These are phyloP conservation scores for Raphanus raphanistrum DNA, from an alignment of 345 rosid genomes.

Conservation along the genomic window DNA sequence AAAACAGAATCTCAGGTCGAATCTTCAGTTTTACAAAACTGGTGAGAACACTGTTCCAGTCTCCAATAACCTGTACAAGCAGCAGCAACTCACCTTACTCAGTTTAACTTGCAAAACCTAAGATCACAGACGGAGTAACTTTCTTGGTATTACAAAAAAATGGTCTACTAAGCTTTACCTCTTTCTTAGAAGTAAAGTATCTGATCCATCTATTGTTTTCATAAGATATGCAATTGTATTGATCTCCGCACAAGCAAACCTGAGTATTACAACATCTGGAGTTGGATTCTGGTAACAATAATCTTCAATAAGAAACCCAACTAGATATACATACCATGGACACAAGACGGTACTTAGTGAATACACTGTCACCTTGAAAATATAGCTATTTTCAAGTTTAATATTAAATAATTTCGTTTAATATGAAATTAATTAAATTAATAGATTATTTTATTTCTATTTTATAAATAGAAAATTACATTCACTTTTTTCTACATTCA, in stretches of 20 bases:
- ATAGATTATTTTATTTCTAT: no score
- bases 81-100: neutral
- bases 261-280: neutral
- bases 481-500: neutral
- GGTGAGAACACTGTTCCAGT: conserved; percentile 6
- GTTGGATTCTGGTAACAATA: neutral
- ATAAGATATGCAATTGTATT: conserved; percentile 10
- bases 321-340: conserved; percentile 20
- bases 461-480: no score
- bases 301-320: neutral
- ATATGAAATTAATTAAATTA: no score
- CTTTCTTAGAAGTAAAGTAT: neutral
- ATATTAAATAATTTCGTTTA: no score
- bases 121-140: neutral
- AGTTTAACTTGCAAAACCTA: neutral
- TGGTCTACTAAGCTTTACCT: neutral
- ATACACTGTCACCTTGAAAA: neutral
- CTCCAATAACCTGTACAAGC: conserved; percentile 20
- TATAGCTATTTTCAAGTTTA: no score
- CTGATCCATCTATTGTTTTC: conserved; percentile 5
- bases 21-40: neutral
- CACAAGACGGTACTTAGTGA: conserved; percentile 28
- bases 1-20: conserved; percentile 25
- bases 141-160: no score
- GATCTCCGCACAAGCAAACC: conserved; percentile 20